Evolutionary conservation across 164 flowering plant species (phyloP).

Genomic region (Berberis vulgaris): DNA sequence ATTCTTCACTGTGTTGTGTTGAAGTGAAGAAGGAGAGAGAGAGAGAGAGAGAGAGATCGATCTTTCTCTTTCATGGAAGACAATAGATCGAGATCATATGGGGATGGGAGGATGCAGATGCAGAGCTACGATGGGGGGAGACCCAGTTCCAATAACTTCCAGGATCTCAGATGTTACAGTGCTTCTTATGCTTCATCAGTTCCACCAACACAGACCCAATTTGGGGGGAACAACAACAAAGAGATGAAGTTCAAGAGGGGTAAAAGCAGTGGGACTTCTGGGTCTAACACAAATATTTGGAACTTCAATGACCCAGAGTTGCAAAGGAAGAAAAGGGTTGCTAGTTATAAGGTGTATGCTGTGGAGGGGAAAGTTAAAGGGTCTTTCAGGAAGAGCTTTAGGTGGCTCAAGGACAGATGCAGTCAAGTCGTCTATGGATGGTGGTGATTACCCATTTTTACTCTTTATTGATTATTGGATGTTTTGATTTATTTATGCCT

Average conservation of each 20-base stretch:
- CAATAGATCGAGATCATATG: conserved; percentile 51
- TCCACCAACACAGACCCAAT: conserved; percentile 8
- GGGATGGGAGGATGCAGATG: conserved; percentile 35
- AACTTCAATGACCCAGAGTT: conserved; percentile 37
- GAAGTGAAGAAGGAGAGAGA: too few species aligned
- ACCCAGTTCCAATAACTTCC: conserved; percentile 24
- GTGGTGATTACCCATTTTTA: conserved; percentile 12
- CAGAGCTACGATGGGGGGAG: conserved; percentile 26
- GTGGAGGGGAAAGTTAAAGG: conserved; percentile 39
- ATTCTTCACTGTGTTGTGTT: too few species aligned
- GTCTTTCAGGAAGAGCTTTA: conserved; percentile 27
- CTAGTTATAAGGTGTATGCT: conserved; percentile 29
- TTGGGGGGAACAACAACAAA: conserved; percentile 5
- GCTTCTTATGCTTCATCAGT: conserved; percentile 27
- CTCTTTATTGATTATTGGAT: not conserved
- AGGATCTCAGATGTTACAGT: conserved; percentile 58
- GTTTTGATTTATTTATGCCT: not conserved
- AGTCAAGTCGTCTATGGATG: conserved; percentile 55
- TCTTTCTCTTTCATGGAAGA: conserved; percentile 25
- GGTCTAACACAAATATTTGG: conserved; percentile 19
- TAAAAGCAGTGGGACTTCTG: conserved; percentile 14
- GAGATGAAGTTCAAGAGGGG: conserved; percentile 33
- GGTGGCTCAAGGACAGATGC: conserved; percentile 64
- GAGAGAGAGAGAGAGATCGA: not conserved
- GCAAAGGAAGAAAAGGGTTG: conserved; percentile 46